Conservation (phyloP, 1,284 basidiomycete species). For the Tilletia horrida region DNA sequence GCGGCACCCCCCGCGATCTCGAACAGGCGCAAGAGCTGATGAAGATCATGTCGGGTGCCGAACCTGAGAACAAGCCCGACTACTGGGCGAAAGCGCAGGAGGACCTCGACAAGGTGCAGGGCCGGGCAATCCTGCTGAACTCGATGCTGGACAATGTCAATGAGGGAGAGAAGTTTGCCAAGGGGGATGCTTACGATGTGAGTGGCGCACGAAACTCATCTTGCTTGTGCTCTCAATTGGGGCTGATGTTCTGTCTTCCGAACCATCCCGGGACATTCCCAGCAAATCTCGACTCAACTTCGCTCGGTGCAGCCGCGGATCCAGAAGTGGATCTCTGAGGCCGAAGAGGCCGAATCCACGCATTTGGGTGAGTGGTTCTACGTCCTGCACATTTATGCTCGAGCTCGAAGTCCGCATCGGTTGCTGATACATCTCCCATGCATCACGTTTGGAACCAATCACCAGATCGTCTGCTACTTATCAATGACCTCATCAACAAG, state of each 20-base stretch:
- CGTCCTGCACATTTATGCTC: no score
- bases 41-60: slow-evolving; percentile 91
- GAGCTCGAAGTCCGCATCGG: no score
- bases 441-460: no score
- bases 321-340: slow-evolving; percentile 98
- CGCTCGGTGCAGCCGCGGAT: slow-evolving; percentile 83
- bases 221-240: not conserved
- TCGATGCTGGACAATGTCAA: slow-evolving; percentile 96
- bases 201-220: slow-evolving; percentile 55
- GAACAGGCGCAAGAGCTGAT: slow-evolving; percentile 95
- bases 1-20: slow-evolving; percentile 91
- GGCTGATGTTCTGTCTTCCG: not conserved
- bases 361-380: slow-evolving; percentile 67
- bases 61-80: slow-evolving; percentile 88
- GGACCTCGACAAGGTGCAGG: slow-evolving; percentile 91
- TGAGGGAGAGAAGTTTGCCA: slow-evolving; percentile 60
- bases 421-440: no score
- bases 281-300: slow-evolving; percentile 87
- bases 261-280: slow-evolving; percentile 10
- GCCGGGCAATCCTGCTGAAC: slow-evolving; percentile 86
- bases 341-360: slow-evolving; percentile 64
- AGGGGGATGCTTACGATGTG: slow-evolving; percentile 89
- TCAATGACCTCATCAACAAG: slow-evolving; percentile 96
- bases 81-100: slow-evolving; percentile 82
- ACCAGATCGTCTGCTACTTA: slow-evolving; percentile 82